phyloP scores from a whole-genome alignment of 495 filamentous ascomycete species.

The Aspergillus cavernicola region DNA sequence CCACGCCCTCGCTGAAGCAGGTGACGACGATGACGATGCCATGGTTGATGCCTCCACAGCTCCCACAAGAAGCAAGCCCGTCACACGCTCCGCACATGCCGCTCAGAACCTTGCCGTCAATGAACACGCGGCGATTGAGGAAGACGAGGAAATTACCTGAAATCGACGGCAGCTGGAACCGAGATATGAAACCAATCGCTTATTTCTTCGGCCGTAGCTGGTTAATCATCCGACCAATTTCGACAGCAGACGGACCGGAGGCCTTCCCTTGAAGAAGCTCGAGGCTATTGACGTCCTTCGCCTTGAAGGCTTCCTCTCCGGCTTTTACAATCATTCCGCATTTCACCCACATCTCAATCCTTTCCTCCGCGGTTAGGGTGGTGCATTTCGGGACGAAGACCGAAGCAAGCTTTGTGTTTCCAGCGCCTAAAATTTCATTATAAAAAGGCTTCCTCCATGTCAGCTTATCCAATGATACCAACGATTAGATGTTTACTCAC shows the following conservation, averaged over 20 bases:
- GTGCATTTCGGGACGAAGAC: slow-evolving; percentile 86
- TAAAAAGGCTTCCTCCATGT: slow-evolving; percentile 70
- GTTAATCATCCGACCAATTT: slow-evolving; percentile 61
- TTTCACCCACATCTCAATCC: slow-evolving; percentile 92
- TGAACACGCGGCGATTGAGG: slow-evolving; percentile 28
- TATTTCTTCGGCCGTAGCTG: slow-evolving; percentile 51
- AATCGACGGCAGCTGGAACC: slow-evolving; percentile 8
- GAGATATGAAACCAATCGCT: slow-evolving; percentile 11
- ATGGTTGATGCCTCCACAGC: slow-evolving; percentile 33
- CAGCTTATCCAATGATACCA: slow-evolving; percentile 18
- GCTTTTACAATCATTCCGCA: slow-evolving; percentile 89
- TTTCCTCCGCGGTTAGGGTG: slow-evolving; percentile 54
- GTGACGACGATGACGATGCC: slow-evolving; percentile 28
- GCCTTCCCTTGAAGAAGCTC: slow-evolving; percentile 56
- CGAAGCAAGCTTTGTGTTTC: slow-evolving; percentile 82
- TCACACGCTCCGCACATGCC: slow-evolving; percentile 11
- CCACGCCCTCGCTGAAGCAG: slow-evolving; percentile 24
- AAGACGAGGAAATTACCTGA: slow-evolving; percentile 47
- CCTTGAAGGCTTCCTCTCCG: slow-evolving; percentile 83
- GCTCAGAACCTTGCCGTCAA: slow-evolving; percentile 16
- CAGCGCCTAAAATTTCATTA: slow-evolving; percentile 81
- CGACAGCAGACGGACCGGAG: slow-evolving; percentile 49
- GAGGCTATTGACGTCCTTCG: slow-evolving; percentile 68
- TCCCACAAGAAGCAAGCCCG: slow-evolving; percentile 15
- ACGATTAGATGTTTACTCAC: slow-evolving; percentile 39